Conservation (phyloP, 495 filamentous ascomycete species). For the Penicillium taxi region DNA sequence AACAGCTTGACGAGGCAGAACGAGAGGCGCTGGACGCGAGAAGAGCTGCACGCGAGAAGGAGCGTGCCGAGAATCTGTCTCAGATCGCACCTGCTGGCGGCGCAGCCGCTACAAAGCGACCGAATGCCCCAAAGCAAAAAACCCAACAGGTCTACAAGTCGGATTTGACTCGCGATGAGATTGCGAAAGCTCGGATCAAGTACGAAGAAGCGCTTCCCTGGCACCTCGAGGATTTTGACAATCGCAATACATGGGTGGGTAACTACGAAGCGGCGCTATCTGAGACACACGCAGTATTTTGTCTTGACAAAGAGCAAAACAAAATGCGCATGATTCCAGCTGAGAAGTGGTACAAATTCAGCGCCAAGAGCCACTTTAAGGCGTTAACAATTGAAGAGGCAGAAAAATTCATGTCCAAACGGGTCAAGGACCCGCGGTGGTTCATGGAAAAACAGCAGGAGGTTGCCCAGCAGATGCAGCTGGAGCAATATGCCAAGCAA, state of each 20-base stretch:
- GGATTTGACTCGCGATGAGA: slow-evolving; percentile 74
- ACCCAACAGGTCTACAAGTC: slow-evolving; percentile 63
- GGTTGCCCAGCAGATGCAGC: slow-evolving; percentile 38
- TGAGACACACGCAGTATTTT: slow-evolving; percentile 65
- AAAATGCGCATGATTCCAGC: slow-evolving; percentile 81
- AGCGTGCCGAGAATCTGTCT: slow-evolving; percentile 72
- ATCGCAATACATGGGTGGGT: slow-evolving; percentile 87
- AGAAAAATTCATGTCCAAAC: slow-evolving; percentile 70
- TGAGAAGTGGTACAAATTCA: slow-evolving; percentile 94
- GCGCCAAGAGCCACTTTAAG: slow-evolving; percentile 73
- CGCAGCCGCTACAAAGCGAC: slow-evolving; percentile 52
- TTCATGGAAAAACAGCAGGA: slow-evolving; percentile 59
- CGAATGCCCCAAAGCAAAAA: slow-evolving; percentile 54
- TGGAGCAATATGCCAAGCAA: slow-evolving; percentile 42
- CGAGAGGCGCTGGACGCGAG: slow-evolving; percentile 61
- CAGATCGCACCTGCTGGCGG: slow-evolving; percentile 72
- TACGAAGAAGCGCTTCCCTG: slow-evolving; percentile 95
- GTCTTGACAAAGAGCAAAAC: slow-evolving; percentile 50
- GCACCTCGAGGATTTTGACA: slow-evolving; percentile 94
- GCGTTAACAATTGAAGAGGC: slow-evolving; percentile 75
- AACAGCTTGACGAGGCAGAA: slow-evolving; percentile 52
- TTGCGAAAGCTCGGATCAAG: slow-evolving; percentile 67
- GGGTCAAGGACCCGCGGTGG: slow-evolving; percentile 65
- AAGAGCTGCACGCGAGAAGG: slow-evolving; percentile 70
- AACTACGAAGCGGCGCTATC: slow-evolving; percentile 81